These are phyloP conservation scores for Clarireedia hainanense DNA, from an alignment of 2,329 filamentous ascomycete genomes.

Conservation along the genomic window DNA sequence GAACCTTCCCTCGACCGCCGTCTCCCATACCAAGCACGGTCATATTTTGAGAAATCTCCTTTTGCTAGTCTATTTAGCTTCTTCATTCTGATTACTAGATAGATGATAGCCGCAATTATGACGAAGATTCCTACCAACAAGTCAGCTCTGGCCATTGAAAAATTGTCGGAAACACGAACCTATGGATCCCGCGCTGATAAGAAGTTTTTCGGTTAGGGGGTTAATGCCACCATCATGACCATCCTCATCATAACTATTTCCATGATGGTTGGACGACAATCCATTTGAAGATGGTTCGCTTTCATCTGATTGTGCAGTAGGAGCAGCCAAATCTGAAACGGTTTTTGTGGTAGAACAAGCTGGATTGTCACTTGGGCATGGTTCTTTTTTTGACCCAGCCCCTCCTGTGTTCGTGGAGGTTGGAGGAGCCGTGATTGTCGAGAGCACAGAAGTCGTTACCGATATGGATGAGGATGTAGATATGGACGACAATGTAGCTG, in stretches of 20 bases:
- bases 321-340: not conserved
- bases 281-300: not conserved
- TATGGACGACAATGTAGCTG: not conserved
- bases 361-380: not conserved
- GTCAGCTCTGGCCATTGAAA: not conserved
- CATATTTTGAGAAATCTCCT: constrained; percentile 16
- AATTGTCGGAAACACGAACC: constrained; percentile 13
- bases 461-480: not conserved
- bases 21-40: constrained; percentile 21
- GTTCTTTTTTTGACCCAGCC: not conserved
- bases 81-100: constrained; percentile 21
- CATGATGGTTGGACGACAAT: not conserved
- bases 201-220: constrained; percentile 19
- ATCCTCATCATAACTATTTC: not conserved
- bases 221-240: constrained; percentile 13
- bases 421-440: not conserved
- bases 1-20: constrained; percentile 12
- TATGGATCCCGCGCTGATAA: constrained; percentile 25
- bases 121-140: constrained; percentile 23
- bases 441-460: not conserved
- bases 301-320: constrained; percentile 1
- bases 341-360: not conserved
- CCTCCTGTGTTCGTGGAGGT: not conserved
- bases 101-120: constrained; percentile 21
- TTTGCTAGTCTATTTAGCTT: constrained; percentile 18